Evolutionary conservation across 768 basidiomycete species (phyloP), one percentile per base, ranked within the genome.

Genomic region (Podaxis sp.): DNA sequence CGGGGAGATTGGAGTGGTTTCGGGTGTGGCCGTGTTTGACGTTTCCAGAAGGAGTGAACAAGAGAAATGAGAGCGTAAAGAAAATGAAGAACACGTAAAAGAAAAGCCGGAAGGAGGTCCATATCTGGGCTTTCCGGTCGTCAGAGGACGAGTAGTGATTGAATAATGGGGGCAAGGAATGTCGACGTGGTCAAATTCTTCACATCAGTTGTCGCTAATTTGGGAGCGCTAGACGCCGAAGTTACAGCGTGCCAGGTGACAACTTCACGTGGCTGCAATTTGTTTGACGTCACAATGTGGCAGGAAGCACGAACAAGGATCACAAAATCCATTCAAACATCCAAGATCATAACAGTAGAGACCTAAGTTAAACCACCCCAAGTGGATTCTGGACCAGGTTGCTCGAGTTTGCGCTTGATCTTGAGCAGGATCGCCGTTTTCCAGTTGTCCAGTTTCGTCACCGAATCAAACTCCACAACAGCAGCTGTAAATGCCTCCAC

Each of bases 381-480:
- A 62, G 42, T 36, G 23, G 27, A 27, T n/a, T 54, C 62, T 5
- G 25, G 55, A 10, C 42, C 35, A 9, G 48, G 27, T 18, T 27
- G 42, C 46, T 61, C 59, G n/a, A 61, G 35, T 5, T 37, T 18
- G 11, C 50, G 85, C 83, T 98, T 98, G 73, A 98, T 88, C 77
- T 89, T 91, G 68, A 98, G 77, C 69, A 99, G 72, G 54, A 99
- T 88, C 28, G 72, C 79, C 50, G 95, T 98, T 82, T 98, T 98
- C 95, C 94, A 97, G 72, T 90, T 90, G 72, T 98, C 96, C 70
- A 99, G 75, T 76, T 92, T 94, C 40, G 86, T 90, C 62, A 98
- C 84, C 69, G 94, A 88, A 72, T 98, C 95, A 71, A 85, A 98
- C 71, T 95, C 93, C 46, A 85, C 86, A n/a, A 96, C 88, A n/a